Conservation (phyloP, 2,329 filamentous ascomycete genomes). For the Colletotrichum cordylinicola region DNA sequence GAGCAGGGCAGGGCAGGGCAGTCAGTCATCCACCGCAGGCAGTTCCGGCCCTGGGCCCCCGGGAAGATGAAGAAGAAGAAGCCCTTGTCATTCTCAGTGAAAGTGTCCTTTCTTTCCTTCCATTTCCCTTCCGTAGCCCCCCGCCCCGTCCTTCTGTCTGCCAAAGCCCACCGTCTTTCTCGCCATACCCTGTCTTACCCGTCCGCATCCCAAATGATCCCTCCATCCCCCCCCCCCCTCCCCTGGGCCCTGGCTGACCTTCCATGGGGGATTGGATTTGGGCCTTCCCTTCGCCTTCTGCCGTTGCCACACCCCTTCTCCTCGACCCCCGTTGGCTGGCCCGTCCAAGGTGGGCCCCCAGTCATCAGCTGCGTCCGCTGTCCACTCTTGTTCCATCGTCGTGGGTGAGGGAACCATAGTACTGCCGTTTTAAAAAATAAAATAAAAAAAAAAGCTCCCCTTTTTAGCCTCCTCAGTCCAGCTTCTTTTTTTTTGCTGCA, state of each 20-base stretch:
- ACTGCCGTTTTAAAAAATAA: neutral
- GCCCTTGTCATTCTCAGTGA: neutral
- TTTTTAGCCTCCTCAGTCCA: constrained; percentile 20
- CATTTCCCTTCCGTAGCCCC: neutral
- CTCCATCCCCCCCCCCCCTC: neutral
- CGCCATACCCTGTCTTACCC: neutral
- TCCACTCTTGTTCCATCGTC: constrained; percentile 1
- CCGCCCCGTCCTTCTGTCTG: neutral
- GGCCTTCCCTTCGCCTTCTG: constrained; percentile 8
- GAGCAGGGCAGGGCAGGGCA: too few species aligned
- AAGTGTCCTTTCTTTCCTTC: neutral
- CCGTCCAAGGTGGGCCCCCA: constrained; percentile 4
- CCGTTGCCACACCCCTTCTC: constrained; percentile 5
- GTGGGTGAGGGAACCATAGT: neutral
- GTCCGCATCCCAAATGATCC: neutral
- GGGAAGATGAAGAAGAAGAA: neutral
- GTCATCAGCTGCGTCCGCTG: constrained; percentile 19
- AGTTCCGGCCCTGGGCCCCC: neutral
- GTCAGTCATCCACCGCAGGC: neutral
- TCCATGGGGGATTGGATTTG: neutral
- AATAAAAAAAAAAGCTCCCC: constrained; percentile 16
- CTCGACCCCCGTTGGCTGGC: constrained; percentile 10
- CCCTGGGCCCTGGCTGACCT: neutral
- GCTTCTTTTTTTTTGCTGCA: constrained; percentile 19
- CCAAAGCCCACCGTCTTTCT: neutral